Evolutionary conservation across 352 stramenopile species (phyloP), one percentile per base, ranked within the genome.

Genomic region (Phytophthora citricola): DNA sequence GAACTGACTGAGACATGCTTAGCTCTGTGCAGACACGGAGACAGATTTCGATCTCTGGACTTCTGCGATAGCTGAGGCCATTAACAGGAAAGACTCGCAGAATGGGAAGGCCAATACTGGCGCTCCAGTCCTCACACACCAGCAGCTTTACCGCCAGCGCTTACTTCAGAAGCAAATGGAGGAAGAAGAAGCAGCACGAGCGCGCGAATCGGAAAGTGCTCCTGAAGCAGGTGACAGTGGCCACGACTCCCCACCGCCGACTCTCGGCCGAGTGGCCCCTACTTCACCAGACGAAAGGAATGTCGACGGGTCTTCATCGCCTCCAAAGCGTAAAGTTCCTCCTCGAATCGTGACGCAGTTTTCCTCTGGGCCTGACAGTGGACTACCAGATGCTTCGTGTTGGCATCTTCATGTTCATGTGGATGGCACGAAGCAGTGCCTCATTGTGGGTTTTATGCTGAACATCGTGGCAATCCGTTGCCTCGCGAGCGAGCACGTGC

Each of bases 1-100:
- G 22, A 51, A 14, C 24, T 15, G 20, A 43, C 41, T 72, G 43
- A 60, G 44, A 58, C 47, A 55, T 62, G 44, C 41, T 58, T 71
- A 90, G 79, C 65, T 93, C 4, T 95, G 85, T 41, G 87, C 87
- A 0, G 83, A 93, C 22, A 88, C 78, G 4, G 82, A 93, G 46
- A 71, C 74, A 6, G 85, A 95, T 50, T 95, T 92, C 69, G 76
- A 93, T 63, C 74, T 81, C 2, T 95, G 87, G 87, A 93, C 85
- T 2, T 78, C 77, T 48, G 83, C 87, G 22, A 93, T 95, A 41
- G 79, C 87, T 0, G 78, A 90, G 41, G 75, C 74, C 4, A 90
- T 95, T 56, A 93, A 95, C 38, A 74, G 83, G 17, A 95, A 95
- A 38, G 82, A 91, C 54, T 60, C 66, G 2, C 51, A 60, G 11